Evolutionary conservation across 2,329 filamentous ascomycete species (phyloP).

Genomic region (Keithomyces neogunnii): DNA sequence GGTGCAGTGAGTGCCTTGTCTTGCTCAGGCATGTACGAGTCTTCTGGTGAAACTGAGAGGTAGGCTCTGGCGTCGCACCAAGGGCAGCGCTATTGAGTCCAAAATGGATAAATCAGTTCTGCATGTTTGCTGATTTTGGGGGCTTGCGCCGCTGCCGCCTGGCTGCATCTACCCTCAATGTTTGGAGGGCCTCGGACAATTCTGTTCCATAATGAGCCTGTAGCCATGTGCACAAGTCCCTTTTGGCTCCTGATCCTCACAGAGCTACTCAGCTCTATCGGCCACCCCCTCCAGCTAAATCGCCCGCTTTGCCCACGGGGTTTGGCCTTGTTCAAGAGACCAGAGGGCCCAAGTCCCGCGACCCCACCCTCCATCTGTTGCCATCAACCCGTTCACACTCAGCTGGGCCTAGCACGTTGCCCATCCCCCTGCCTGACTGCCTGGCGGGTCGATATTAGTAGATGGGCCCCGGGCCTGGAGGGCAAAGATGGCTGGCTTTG

Average conservation of each 20-base stretch:
- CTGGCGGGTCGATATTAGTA: background rate
- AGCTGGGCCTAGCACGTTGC: constrained; percentile 5
- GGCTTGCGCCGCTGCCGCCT: constrained; percentile 7
- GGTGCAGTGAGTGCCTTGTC: background rate
- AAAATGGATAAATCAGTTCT: too few species aligned
- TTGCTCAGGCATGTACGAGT: background rate
- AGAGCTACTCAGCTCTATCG: too few species aligned
- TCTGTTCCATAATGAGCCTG: background rate
- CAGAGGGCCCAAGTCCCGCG: background rate
- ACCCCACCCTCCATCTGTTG: background rate
- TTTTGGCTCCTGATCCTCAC: background rate
- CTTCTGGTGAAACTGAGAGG: background rate
- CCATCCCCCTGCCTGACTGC: background rate
- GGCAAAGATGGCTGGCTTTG: background rate
- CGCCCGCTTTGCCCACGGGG: background rate
- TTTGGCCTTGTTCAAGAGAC: background rate
- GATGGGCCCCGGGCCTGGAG: background rate
- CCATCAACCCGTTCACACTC: constrained; percentile 1
- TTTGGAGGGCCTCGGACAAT: background rate
- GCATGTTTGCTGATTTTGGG: background rate
- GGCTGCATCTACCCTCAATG: background rate
- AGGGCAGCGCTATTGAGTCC: too few species aligned
- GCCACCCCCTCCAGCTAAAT: background rate
- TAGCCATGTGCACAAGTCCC: background rate
- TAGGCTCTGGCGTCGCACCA: too few species aligned